Evolutionary conservation across 108 stramenopile species (phyloP).

Genomic region (Cyclotella choctawhatcheeana): DNA sequence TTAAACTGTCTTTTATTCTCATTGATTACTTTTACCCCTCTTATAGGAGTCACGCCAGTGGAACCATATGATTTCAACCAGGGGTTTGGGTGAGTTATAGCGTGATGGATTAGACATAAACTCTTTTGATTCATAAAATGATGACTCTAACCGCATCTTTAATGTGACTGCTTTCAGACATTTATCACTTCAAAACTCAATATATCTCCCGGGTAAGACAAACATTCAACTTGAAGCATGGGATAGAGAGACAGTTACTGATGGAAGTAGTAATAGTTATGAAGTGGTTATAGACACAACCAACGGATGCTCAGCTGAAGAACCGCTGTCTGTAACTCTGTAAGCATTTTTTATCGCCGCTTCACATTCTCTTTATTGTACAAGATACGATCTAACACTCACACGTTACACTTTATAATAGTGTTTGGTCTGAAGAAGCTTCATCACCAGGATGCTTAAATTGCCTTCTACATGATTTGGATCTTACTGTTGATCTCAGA

Average conservation of each 20-base stretch:
- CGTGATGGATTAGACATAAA: too few species aligned
- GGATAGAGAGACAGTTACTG: slow-evolving; percentile 25
- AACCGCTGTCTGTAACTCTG: slow-evolving; percentile 36
- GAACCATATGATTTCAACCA: slow-evolving; percentile 47
- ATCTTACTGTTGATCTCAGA: slow-evolving; percentile 16
- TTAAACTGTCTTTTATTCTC: neutral
- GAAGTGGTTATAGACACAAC: slow-evolving; percentile 28
- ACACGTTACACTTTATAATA: too few species aligned
- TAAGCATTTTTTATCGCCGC: slow-evolving; percentile 5
- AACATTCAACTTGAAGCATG: slow-evolving; percentile 29
- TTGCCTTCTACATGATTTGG: slow-evolving; percentile 37
- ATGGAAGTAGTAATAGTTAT: slow-evolving; percentile 24
- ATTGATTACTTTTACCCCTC: neutral
- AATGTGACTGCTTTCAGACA: too few species aligned
- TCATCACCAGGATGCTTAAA: slow-evolving; percentile 20
- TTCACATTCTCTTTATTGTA: too few species aligned
- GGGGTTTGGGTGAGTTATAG: too few species aligned
- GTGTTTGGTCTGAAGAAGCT: slow-evolving; percentile 31
- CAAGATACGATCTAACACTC: too few species aligned
- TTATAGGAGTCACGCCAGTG: slow-evolving; percentile 10
- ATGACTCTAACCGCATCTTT: too few species aligned
- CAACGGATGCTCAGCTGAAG: slow-evolving; percentile 12
- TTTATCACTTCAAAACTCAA: slow-evolving; percentile 24
- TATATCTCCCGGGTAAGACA: slow-evolving; percentile 30
- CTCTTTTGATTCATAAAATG: too few species aligned